These are phyloP conservation scores for Ceratocystis alfenasii DNA, from an alignment of 2,329 filamentous ascomycete genomes.

Conservation along the genomic window DNA sequence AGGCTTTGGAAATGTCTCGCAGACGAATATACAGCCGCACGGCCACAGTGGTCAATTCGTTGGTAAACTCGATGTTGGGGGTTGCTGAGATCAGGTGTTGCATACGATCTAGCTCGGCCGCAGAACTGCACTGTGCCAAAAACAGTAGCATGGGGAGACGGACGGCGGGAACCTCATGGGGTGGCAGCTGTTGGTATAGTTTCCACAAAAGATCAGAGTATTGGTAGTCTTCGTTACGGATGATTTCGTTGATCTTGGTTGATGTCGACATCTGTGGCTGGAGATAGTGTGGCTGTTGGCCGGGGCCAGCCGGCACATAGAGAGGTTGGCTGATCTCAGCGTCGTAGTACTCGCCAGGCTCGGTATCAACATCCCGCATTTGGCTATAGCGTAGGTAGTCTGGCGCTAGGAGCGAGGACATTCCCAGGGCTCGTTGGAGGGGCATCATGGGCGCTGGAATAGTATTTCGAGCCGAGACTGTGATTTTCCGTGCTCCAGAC, in stretches of 20 bases:
- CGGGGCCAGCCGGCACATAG: slow-evolving; percentile 15
- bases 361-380: background rate
- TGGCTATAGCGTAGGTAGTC: slow-evolving; percentile 15
- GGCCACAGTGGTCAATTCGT: slow-evolving; percentile 19
- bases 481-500: slow-evolving; percentile 4
- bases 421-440: slow-evolving; percentile 3
- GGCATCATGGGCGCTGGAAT: background rate
- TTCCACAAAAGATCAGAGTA: slow-evolving; percentile 21
- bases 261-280: background rate
- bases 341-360: slow-evolving; percentile 15
- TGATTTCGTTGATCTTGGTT: slow-evolving; percentile 12
- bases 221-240: slow-evolving; percentile 19
- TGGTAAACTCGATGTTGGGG: slow-evolving; percentile 16
- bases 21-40: slow-evolving; percentile 21
- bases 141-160: slow-evolving; percentile 17
- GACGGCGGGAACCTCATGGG: background rate
- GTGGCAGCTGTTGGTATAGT: slow-evolving; percentile 10
- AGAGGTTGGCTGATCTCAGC: background rate
- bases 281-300: slow-evolving; percentile 19
- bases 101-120: slow-evolving; percentile 21
- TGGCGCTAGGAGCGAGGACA: slow-evolving; percentile 14
- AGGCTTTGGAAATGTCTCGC: slow-evolving; percentile 20
- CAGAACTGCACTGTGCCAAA: slow-evolving; percentile 20
- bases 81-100: slow-evolving; percentile 20
- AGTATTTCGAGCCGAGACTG: slow-evolving; percentile 14